Evolutionary conservation across 2,329 filamentous ascomycete genomes (phyloP).

Genomic region (Fusarium kyushuense): DNA sequence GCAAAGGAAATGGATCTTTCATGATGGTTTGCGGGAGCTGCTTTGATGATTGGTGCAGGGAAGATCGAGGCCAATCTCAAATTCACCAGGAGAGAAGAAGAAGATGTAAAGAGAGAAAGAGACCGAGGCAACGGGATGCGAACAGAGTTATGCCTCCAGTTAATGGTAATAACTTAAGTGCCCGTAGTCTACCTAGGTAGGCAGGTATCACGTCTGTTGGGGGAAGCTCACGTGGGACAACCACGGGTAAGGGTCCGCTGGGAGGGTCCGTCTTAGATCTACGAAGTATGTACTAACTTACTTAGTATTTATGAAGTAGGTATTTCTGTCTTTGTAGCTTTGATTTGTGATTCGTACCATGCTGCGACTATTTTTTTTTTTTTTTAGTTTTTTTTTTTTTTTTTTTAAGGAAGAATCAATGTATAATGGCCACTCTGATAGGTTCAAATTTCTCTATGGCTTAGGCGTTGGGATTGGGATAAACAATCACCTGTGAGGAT

Average conservation of each 20-base stretch:
- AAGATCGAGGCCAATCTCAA: not conserved
- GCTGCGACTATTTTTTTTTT: too few species aligned
- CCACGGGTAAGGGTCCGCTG: slow-evolving; percentile 38
- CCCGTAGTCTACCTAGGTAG: not conserved
- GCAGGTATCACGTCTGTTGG: slow-evolving; percentile 39
- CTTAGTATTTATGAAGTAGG: not conserved
- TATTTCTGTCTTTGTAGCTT: slow-evolving; percentile 16
- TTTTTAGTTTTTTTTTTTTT: too few species aligned
- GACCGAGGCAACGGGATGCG: slow-evolving; percentile 16
- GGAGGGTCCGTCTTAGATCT: slow-evolving; percentile 9
- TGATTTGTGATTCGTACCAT: slow-evolving; percentile 7
- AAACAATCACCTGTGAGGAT: slow-evolving; percentile 6
- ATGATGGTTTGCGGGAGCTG: slow-evolving; percentile 58
- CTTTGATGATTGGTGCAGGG: not conserved
- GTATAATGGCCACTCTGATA: not conserved
- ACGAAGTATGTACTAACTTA: not conserved
- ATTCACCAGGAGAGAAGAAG: not conserved
- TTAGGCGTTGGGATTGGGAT: slow-evolving; percentile 20
- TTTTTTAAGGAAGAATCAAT: not conserved
- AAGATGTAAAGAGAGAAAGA: slow-evolving; percentile 4
- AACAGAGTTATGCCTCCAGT: not conserved
- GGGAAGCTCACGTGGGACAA: slow-evolving; percentile 43
- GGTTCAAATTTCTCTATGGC: not conserved
- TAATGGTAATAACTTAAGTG: not conserved
- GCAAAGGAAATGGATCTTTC: slow-evolving; percentile 79